Conservation (phyloP, 2,329 filamentous ascomycete genomes). For the Pseudogymnoascus sp. region DNA sequence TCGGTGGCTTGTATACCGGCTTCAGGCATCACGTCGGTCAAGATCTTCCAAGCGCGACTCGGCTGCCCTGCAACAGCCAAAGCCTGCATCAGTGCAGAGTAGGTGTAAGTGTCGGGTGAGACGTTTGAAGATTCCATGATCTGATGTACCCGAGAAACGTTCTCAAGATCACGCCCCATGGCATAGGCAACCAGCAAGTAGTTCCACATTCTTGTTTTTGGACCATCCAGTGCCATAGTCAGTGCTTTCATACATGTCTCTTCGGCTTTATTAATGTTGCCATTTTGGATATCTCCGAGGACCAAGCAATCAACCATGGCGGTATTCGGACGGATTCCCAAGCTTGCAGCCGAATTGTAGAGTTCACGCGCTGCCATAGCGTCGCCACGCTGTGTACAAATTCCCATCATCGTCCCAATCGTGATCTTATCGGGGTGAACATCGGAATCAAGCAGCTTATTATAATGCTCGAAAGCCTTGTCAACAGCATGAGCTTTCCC, state of each 20-base stretch:
- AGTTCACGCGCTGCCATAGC: constrained; percentile 60
- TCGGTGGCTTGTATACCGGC: constrained; percentile 37
- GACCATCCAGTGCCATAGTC: constrained; percentile 41
- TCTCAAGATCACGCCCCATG: constrained; percentile 49
- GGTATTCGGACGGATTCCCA: constrained; percentile 42
- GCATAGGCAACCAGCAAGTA: constrained; percentile 64
- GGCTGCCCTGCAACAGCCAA: constrained; percentile 46
- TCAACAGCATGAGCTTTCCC: constrained; percentile 58
- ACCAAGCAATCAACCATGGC: constrained; percentile 60
- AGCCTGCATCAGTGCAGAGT: constrained; percentile 53
- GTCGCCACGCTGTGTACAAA: constrained; percentile 67
- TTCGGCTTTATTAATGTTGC: constrained; percentile 48
- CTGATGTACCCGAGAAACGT: constrained; percentile 45
- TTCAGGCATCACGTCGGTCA: constrained; percentile 42
- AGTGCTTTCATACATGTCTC: constrained; percentile 51
- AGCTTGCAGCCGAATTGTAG: constrained; percentile 53
- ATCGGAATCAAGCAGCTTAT: constrained; percentile 43
- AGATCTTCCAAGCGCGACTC: constrained; percentile 47
- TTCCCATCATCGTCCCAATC: constrained; percentile 66
- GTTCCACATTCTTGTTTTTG: constrained; percentile 68
- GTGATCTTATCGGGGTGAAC: constrained; percentile 54
- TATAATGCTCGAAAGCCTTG: constrained; percentile 58
- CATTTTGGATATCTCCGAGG: constrained; percentile 57
- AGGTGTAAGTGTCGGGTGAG: constrained; percentile 48
- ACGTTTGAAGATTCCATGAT: constrained; percentile 48